A percentile compares a stretch with the other conserved stretches of the same genome.
Evolutionary conservation across 805 yeast species (phyloP).

Genomic region (Candida pseudoglaebosa): DNA sequence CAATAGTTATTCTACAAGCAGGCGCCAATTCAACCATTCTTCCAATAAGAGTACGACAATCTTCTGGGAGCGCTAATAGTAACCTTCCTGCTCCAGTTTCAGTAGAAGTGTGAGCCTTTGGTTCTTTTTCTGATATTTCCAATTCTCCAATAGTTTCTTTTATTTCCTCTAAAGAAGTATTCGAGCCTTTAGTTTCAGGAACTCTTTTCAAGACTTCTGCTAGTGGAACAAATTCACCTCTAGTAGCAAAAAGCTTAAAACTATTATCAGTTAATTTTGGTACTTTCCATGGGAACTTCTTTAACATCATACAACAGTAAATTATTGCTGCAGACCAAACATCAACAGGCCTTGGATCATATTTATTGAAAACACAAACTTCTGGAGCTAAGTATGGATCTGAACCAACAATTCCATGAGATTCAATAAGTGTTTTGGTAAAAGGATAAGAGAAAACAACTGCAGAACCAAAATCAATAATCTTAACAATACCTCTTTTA

Average conservation of each 20-base stretch:
- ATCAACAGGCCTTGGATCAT: slow-evolving; percentile 77
- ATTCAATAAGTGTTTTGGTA: slow-evolving; percentile 52
- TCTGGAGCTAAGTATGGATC: slow-evolving; percentile 89
- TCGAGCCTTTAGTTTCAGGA: slow-evolving; percentile 20
- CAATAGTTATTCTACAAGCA: slow-evolving; percentile 77
- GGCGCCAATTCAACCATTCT: slow-evolving; percentile 84
- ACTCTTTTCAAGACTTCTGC: slow-evolving; percentile 45
- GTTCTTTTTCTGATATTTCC: slow-evolving; percentile 13
- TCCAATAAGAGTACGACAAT: slow-evolving; percentile 61
- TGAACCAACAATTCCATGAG: slow-evolving; percentile 79
- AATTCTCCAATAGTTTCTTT: slow-evolving; percentile 16
- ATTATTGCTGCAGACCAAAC: slow-evolving; percentile 84
- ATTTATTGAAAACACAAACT: slow-evolving; percentile 53
- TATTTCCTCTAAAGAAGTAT: slow-evolving; percentile 14
- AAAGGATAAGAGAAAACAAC: slow-evolving; percentile 78
- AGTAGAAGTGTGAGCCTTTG: slow-evolving; percentile 56
- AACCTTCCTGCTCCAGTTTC: slow-evolving; percentile 70
- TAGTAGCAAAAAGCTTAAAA: slow-evolving; percentile 53
- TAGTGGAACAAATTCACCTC: slow-evolving; percentile 52
- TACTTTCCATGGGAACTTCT: slow-evolving; percentile 85
- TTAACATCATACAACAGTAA: slow-evolving; percentile 81
- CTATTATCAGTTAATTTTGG: slow-evolving; percentile 70
- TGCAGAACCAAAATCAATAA: slow-evolving; percentile 83
- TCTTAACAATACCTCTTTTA: slow-evolving; percentile 64
- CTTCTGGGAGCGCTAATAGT: slow-evolving; percentile 65